Evolutionary conservation across 2,329 filamentous ascomycete genomes (phyloP).

Genomic region (Fusarium sp.): DNA sequence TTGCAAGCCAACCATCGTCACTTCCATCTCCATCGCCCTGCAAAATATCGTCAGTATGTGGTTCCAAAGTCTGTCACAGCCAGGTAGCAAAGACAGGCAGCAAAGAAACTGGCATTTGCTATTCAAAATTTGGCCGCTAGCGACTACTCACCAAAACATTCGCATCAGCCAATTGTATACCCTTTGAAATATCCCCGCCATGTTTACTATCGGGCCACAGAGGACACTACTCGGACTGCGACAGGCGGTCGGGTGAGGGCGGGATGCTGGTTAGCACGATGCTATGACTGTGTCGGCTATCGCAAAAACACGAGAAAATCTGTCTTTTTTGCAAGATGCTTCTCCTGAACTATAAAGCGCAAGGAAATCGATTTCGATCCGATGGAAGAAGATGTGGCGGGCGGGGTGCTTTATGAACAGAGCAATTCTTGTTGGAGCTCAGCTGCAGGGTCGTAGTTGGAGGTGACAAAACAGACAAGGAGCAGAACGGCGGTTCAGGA

Average conservation of each 20-base stretch:
- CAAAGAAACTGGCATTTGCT: conserved; percentile 13
- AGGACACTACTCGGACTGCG: conserved; percentile 38
- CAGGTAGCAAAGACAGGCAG: conserved; percentile 17
- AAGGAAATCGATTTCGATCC: conserved; percentile 34
- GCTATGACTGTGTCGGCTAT: conserved; percentile 24
- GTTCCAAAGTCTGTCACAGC: conserved; percentile 31
- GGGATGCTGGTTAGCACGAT: conserved; percentile 42
- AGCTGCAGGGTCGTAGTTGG: conserved; percentile 41
- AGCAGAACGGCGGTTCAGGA: conserved; percentile 40
- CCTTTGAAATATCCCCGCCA: conserved; percentile 92
- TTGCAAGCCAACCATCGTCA: conserved; percentile 98
- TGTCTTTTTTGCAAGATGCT: conserved; percentile 19
- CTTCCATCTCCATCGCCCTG: conserved; percentile 99
- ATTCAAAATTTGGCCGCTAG: conserved; percentile 14
- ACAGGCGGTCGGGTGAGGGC: conserved; percentile 44
- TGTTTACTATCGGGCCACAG: conserved; percentile 56
- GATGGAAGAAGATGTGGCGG: conserved; percentile 42
- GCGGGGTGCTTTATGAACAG: conserved; percentile 47
- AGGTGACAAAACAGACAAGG: conserved; percentile 34
- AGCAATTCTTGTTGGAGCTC: conserved; percentile 46
- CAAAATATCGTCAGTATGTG: conserved; percentile 41
- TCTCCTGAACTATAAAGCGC: conserved; percentile 11
- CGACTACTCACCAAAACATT: conserved; percentile 86
- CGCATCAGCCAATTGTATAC: conserved; percentile 99
- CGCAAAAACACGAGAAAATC: conserved; percentile 23